Percentiles rank a stretch among this genome's conserved stretches.
phyloP scores from a whole-genome alignment of 2,329 filamentous ascomycete genomes.

The Tolypocladium ophioglossoides region DNA sequence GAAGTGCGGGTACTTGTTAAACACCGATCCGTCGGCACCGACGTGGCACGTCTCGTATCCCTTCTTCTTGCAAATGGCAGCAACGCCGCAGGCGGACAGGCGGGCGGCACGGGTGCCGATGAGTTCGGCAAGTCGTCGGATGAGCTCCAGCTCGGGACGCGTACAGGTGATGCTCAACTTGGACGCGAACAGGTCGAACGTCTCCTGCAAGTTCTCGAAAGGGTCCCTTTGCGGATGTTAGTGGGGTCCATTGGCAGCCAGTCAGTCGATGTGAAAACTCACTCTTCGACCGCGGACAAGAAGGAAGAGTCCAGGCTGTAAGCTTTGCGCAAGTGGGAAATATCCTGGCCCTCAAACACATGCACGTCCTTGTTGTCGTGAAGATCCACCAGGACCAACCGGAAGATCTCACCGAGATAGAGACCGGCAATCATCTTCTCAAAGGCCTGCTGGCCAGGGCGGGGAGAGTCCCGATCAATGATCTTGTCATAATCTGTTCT shows the following conservation, averaged over 20 bases:
- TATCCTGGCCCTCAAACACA: constrained; percentile 78
- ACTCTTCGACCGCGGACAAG: constrained; percentile 85
- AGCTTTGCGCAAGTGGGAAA: constrained; percentile 67
- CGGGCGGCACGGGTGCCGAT: constrained; percentile 92
- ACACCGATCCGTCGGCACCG: constrained; percentile 92
- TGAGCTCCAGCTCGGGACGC: constrained; percentile 74
- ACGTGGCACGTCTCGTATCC: constrained; percentile 80
- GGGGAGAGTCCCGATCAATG: constrained; percentile 84
- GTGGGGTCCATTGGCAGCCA: background rate
- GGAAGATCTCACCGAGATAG: constrained; percentile 91
- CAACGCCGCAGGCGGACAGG: constrained; percentile 87
- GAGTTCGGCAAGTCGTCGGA: constrained; percentile 80
- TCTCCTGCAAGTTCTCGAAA: constrained; percentile 90
- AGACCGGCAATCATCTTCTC: constrained; percentile 97
- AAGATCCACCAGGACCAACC: constrained; percentile 73
- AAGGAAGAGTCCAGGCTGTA: constrained; percentile 92
- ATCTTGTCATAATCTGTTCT: constrained; percentile 75
- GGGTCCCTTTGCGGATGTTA: constrained; percentile 53
- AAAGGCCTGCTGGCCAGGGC: constrained; percentile 88
- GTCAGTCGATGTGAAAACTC: constrained; percentile 19
- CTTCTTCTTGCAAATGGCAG: constrained; percentile 97
- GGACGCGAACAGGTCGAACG: constrained; percentile 67
- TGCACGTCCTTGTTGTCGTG: constrained; percentile 65
- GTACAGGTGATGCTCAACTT: constrained; percentile 63
- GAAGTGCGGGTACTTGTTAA: constrained; percentile 99